These are phyloP conservation scores for Euryodendron excelsum DNA, from an alignment of 148 eudicot species.

Conservation along the genomic window DNA sequence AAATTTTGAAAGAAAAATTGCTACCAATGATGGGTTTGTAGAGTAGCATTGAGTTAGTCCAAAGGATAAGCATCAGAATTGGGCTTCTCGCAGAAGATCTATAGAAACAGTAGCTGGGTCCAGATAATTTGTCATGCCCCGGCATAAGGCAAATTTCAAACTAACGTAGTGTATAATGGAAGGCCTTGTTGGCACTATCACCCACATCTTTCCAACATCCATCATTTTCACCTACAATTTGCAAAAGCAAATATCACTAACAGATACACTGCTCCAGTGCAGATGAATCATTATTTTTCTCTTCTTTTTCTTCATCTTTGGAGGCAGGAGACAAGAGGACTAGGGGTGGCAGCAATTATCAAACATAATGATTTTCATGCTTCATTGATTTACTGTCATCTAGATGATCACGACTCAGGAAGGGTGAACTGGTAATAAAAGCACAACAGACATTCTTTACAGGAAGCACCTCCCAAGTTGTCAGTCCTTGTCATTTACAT, in stretches of 20 bases:
- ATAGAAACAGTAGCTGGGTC: no score
- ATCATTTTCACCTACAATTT: neutral
- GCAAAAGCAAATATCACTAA: constrained; percentile 3
- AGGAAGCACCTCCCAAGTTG: neutral
- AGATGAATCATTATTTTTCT: neutral
- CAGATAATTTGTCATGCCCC: no score
- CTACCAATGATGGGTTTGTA: no score
- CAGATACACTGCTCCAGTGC: neutral
- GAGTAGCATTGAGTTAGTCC: no score
- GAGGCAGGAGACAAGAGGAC: no score
- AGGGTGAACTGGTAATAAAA: neutral
- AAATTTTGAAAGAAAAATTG: no score
- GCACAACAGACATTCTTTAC: neutral
- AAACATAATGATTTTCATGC: no score
- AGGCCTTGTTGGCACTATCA: neutral
- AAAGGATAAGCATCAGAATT: no score
- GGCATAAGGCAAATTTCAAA: no score
- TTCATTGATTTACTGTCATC: constrained; percentile 1
- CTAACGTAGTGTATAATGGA: neutral
- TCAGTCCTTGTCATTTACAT: neutral
- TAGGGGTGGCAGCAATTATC: no score
- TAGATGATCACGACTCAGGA: neutral
- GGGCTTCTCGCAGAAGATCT: no score
- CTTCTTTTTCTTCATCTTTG: neutral
- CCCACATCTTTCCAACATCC: neutral